Conservation (phyloP, 208 protist species). For the Naegleria lovaniensis region DNA sequence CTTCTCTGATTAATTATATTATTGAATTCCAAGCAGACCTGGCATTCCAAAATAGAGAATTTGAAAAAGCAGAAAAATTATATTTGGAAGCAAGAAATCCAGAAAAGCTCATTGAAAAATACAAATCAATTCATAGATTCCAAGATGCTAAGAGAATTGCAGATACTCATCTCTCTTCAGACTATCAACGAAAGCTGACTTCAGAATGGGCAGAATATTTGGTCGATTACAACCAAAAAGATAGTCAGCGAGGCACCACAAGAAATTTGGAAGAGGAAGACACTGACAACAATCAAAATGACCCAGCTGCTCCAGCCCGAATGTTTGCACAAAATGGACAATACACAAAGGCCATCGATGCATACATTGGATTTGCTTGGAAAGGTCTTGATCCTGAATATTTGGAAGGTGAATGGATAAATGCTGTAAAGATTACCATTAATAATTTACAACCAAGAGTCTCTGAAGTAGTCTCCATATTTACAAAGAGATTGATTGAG, state of each 20-base stretch:
- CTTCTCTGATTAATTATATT: conserved; percentile 65
- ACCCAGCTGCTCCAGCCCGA: conserved; percentile 70
- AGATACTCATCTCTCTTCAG: conserved; percentile 68
- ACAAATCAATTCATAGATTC: conserved; percentile 81
- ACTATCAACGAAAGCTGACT: conserved; percentile 69
- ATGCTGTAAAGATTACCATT: conserved; percentile 84
- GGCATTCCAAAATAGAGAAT: conserved; percentile 75
- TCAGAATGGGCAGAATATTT: conserved; percentile 29
- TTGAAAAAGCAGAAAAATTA: conserved; percentile 75
- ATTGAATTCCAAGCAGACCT: conserved; percentile 73
- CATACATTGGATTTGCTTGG: conserved; percentile 70
- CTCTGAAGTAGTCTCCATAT: conserved; percentile 47
- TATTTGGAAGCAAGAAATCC: conserved; percentile 80
- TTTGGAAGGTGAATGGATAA: conserved; percentile 78
- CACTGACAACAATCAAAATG: conserved; percentile 60
- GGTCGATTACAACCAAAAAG: neutral
- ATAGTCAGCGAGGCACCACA: neutral
- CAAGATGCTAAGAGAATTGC: conserved; percentile 81
- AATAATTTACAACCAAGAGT: conserved; percentile 73
- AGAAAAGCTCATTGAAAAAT: conserved; percentile 83
- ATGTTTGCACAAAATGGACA: conserved; percentile 83
- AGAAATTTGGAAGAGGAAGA: neutral
- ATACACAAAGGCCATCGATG: conserved; percentile 83
- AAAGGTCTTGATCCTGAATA: conserved; percentile 56
- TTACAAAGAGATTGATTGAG: conserved; percentile 61